phyloP scores from a whole-genome alignment of 1,139 yeast species.

The Meyerozyma elateridarum region DNA sequence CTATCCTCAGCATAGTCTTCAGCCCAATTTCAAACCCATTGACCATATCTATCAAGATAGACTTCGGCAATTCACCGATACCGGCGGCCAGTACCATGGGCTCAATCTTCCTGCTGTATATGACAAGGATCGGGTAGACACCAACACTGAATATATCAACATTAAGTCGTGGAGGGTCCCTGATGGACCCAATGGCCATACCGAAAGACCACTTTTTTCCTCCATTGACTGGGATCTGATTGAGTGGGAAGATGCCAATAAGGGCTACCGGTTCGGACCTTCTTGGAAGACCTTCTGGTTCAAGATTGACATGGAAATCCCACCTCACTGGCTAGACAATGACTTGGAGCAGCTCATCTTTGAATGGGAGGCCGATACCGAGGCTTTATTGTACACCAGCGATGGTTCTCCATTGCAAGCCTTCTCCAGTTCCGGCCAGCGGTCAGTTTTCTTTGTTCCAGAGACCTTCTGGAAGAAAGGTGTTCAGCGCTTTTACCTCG shows the following conservation, averaged over 20 bases:
- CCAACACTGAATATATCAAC: constrained; percentile 37
- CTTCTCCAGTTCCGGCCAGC: constrained; percentile 79
- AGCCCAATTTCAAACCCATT: constrained; percentile 80
- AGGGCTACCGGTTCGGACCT: constrained; percentile 85
- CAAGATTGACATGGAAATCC: constrained; percentile 58
- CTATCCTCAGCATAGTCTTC: constrained; percentile 24
- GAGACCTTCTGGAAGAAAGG: constrained; percentile 38
- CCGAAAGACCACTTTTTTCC: constrained; percentile 71
- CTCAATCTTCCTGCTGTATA: constrained; percentile 82
- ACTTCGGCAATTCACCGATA: constrained; percentile 72
- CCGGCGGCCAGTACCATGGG: constrained; percentile 63
- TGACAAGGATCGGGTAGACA: constrained; percentile 52
- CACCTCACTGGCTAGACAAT: constrained; percentile 51
- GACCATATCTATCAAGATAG: constrained; percentile 75
- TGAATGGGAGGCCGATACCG: constrained; percentile 85
- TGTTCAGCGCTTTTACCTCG: constrained; percentile 64
- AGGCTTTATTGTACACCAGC: constrained; percentile 70
- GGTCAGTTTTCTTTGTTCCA: constrained; percentile 72
- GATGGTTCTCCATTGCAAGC: constrained; percentile 76
- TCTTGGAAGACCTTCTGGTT: constrained; percentile 98
- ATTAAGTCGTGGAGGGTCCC: constrained; percentile 65
- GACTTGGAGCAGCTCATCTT: constrained; percentile 51
- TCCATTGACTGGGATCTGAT: constrained; percentile 44
- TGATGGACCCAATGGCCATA: constrained; percentile 36
- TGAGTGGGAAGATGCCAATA: constrained; percentile 55